phyloP scores from a whole-genome alignment of 2,329 filamentous ascomycete species.

The Teratosphaeria gauchensis region DNA sequence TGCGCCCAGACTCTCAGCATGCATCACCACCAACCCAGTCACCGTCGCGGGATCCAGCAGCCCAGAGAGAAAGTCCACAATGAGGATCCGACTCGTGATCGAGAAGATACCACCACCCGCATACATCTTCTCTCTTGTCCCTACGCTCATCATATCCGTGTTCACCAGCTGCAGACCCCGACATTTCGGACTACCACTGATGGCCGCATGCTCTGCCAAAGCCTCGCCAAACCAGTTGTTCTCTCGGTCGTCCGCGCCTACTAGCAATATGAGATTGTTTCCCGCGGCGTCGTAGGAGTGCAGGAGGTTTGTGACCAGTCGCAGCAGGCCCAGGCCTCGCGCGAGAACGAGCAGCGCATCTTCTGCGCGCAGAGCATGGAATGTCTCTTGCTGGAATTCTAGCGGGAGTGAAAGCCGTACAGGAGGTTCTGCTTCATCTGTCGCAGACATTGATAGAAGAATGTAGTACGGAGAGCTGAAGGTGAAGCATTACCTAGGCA shows the following conservation, averaged over 20 bases:
- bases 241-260: slow-evolving; percentile 84
- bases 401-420: slow-evolving; percentile 75
- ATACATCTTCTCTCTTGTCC: slow-evolving; percentile 85
- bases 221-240: slow-evolving; percentile 97
- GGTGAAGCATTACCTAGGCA: neutral
- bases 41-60: slow-evolving; percentile 74
- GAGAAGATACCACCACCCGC: slow-evolving; percentile 82
- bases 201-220: slow-evolving; percentile 85
- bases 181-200: slow-evolving; percentile 72
- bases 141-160: slow-evolving; percentile 84
- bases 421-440: slow-evolving; percentile 30
- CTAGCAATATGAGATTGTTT: slow-evolving; percentile 80
- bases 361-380: slow-evolving; percentile 77
- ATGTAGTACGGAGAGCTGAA: neutral
- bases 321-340: slow-evolving; percentile 81
- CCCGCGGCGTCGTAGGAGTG: slow-evolving; percentile 95
- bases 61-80: slow-evolving; percentile 83
- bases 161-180: slow-evolving; percentile 86
- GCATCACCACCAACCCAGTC: slow-evolving; percentile 76
- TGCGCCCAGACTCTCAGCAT: slow-evolving; percentile 75
- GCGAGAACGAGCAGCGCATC: slow-evolving; percentile 92
- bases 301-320: slow-evolving; percentile 87
- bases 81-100: slow-evolving; percentile 88
- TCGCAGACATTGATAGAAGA: neutral
- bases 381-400: slow-evolving; percentile 91